Evolutionary conservation across 768 basidiomycete species (phyloP), one percentile per base, ranked within the genome.

Genomic region (Macrolepiota dolichaula): DNA sequence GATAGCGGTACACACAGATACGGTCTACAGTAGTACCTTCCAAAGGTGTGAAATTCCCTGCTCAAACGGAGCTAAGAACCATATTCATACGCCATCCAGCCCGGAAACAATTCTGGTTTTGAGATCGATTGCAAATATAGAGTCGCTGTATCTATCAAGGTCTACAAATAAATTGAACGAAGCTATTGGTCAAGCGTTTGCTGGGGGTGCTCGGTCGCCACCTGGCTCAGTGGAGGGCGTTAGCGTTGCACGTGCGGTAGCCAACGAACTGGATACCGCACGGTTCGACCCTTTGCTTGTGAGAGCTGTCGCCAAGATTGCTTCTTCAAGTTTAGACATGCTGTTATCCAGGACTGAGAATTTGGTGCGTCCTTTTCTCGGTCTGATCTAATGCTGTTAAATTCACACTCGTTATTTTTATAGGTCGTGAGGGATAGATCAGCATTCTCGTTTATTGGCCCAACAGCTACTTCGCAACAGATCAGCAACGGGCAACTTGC

Each of bases 1-100:
- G 71, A 94, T 98, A 55, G 87, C 94, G 2, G 90, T 96, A 11
- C 92, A 98, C 70, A 97, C 97, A 1, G 96, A 98, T 69, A 98
- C 97, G 0, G 77, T 92, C 5, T 98, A 98, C 71, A 88, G 85
- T 0, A 85, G 88, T 55, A 80, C 84, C 0, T 83, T 90, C 53
- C 97, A 99, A 75, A 94, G 92, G 94, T 92, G 61, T 32, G 29
- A 32, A 58, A 17, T 4, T 19, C 72, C 63, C 32, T 54, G 24
- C 35, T 44, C 9, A 42, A 53, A 27, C 25, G 55, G 38, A 13
- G 17, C 57, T 52, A 56, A 35, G 36, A 27, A 11, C 19, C 29
- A 12, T 54, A 40, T 29, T 57, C 38, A 61, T 46, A 55, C 36
- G 25, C 29, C 46, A 32, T 62, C 13, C 32, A 97, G 95, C 67